Evolutionary conservation across 805 yeast genomes (phyloP).

Genomic region (Candida montana): DNA sequence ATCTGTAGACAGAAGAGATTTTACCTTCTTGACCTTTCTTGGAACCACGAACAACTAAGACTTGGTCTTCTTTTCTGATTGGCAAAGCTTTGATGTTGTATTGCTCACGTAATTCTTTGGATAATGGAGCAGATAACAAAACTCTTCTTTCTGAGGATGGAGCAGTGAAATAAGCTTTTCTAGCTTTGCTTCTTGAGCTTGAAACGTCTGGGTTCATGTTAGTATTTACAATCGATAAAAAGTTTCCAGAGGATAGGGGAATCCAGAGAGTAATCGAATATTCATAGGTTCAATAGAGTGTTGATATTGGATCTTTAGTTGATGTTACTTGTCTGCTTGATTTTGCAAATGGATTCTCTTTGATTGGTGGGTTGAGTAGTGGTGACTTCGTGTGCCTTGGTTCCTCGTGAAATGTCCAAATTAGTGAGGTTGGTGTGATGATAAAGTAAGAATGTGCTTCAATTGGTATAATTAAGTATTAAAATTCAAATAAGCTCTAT

Average conservation of each 20-base stretch:
- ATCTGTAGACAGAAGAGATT: constrained; percentile 97
- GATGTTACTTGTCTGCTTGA: no score
- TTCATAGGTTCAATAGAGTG: neutral
- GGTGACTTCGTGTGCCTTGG: no score
- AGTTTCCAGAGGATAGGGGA: neutral
- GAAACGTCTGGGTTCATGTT: constrained; percentile 75
- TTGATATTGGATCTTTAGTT: no score
- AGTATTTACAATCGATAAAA: constrained; percentile 17
- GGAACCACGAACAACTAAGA: constrained; percentile 95
- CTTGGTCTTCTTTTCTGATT: constrained; percentile 96
- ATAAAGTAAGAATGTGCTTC: no score
- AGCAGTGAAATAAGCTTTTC: constrained; percentile 99
- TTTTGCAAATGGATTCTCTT: no score
- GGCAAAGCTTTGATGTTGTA: constrained; percentile 95
- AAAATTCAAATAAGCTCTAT: no score
- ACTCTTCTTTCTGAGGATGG: constrained; percentile 94
- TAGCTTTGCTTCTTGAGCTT: constrained; percentile 97
- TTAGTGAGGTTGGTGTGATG: no score
- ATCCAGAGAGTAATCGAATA: neutral
- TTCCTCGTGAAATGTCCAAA: no score
- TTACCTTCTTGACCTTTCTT: constrained; percentile 99
- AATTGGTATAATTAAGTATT: no score
- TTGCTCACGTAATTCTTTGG: constrained; percentile 97
- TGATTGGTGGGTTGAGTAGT: no score
- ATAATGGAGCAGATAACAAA: constrained; percentile 96